phyloP scores from a whole-genome alignment of 805 yeast genomes.

The Clavispora phyllophila region DNA sequence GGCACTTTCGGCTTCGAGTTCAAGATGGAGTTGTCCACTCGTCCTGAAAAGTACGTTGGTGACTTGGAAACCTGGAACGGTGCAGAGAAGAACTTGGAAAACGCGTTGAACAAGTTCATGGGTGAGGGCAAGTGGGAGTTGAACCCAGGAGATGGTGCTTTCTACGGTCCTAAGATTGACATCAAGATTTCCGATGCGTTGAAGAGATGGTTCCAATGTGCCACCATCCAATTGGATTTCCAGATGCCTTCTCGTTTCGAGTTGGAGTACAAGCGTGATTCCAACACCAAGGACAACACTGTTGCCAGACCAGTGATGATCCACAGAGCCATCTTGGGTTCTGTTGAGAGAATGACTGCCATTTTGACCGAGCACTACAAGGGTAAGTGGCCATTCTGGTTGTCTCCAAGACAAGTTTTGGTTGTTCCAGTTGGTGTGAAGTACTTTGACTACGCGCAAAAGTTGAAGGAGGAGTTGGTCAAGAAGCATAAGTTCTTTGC shows the following conservation, averaged over 20 bases:
- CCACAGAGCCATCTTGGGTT: slow-evolving; percentile 97
- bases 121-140: slow-evolving; percentile 87
- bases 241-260: slow-evolving; percentile 94
- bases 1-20: slow-evolving; percentile 93
- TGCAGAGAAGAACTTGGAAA: slow-evolving; percentile 82
- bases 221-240: slow-evolving; percentile 97
- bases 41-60: slow-evolving; percentile 96
- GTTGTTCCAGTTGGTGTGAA: slow-evolving; percentile 97
- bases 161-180: slow-evolving; percentile 94
- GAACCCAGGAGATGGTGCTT: slow-evolving; percentile 97
- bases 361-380: slow-evolving; percentile 96
- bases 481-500: slow-evolving; percentile 79
- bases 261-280: slow-evolving; percentile 69
- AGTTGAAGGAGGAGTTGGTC: slow-evolving; percentile 59
- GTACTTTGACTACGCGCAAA: slow-evolving; percentile 84
- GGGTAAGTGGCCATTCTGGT: slow-evolving; percentile 99
- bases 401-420: slow-evolving; percentile 96
- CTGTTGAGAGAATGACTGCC: slow-evolving; percentile 99
- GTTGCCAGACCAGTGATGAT: slow-evolving; percentile 94
- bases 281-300: slow-evolving; percentile 51
- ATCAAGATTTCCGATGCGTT: slow-evolving; percentile 92
- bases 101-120: slow-evolving; percentile 72
- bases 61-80: slow-evolving; percentile 89
- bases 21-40: slow-evolving; percentile 93
- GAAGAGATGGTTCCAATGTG: slow-evolving; percentile 98